A percentile compares a stretch with the other conserved stretches of the same genome.
These are phyloP conservation scores for Phytophthora agathidicida DNA, from an alignment of 352 stramenopile species.

Conservation along the genomic window DNA sequence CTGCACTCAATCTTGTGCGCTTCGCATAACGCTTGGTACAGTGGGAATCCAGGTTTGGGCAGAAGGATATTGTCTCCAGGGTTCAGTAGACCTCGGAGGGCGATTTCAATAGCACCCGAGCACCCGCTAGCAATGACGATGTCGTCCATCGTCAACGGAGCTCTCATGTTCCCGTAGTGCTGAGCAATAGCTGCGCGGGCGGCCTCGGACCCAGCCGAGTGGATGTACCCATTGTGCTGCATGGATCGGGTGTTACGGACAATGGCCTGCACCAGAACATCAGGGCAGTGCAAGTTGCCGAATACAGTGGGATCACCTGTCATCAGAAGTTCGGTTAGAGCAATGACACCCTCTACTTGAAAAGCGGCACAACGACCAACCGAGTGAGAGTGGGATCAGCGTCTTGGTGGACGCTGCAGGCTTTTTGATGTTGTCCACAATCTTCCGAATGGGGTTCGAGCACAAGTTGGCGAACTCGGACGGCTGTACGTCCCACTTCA, in stretches of 20 bases:
- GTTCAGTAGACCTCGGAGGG: constrained; percentile 90
- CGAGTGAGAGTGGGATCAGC: constrained; percentile 93
- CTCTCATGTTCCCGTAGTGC: constrained; percentile 64
- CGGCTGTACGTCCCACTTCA: constrained; percentile 67
- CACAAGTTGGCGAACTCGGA: constrained; percentile 72
- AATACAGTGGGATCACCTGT: constrained; percentile 93
- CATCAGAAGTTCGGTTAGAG: too few species aligned
- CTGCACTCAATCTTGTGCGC: constrained; percentile 91
- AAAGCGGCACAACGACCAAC: too few species aligned
- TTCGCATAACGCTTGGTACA: constrained; percentile 96
- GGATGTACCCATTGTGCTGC: constrained; percentile 93
- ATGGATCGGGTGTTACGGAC: constrained; percentile 77
- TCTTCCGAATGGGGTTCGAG: constrained; percentile 94
- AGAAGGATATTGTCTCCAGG: constrained; percentile 93
- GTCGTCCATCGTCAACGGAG: constrained; percentile 87
- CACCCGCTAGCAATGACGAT: constrained; percentile 94
- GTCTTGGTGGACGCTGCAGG: constrained; percentile 86
- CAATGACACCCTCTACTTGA: too few species aligned
- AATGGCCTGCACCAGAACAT: constrained; percentile 84
- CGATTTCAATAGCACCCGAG: constrained; percentile 94
- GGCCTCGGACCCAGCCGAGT: constrained; percentile 87
- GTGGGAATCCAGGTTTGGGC: constrained; percentile 93
- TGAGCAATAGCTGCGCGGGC: constrained; percentile 91
- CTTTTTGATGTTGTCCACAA: constrained; percentile 96
- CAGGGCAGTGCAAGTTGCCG: constrained; percentile 91